A percentile compares a stretch with the other conserved stretches of the same genome.
Evolutionary conservation across 768 basidiomycete genomes (phyloP).

Genomic region (Phylloporus arenicola): DNA sequence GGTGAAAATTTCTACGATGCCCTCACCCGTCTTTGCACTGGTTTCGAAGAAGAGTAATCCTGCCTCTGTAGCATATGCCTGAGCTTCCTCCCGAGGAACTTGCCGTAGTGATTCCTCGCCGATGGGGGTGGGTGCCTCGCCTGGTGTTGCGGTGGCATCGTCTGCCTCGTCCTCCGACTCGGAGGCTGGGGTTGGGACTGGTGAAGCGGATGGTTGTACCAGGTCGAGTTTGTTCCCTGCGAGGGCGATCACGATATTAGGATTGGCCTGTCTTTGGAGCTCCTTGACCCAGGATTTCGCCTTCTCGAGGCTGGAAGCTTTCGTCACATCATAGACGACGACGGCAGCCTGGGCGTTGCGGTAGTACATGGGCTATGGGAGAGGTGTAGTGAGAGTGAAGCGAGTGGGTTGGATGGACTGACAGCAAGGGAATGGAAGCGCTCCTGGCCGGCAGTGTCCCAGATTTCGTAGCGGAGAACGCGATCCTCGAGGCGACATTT

Average conservation of each 20-base stretch:
- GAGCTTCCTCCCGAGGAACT: constrained; percentile 91
- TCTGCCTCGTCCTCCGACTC: constrained; percentile 88
- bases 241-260: constrained; percentile 97
- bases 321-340: constrained; percentile 97
- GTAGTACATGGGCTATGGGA: constrained; percentile 89
- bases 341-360: constrained; percentile 97
- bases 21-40: constrained; percentile 94
- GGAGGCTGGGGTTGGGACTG: constrained; percentile 43
- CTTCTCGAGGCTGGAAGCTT: constrained; percentile 92
- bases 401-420: constrained; percentile 28
- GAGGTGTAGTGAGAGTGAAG: constrained; percentile 6
- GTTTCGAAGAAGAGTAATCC: constrained; percentile 96
- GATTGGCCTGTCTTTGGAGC: constrained; percentile 96
- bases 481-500: constrained; percentile 95
- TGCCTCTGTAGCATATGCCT: constrained; percentile 94
- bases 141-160: constrained; percentile 86
- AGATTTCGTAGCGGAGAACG: constrained; percentile 90
- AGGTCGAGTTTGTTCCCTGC: constrained; percentile 97
- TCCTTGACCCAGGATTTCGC: constrained; percentile 99
- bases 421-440: constrained; percentile 96
- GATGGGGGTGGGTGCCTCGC: constrained; percentile 51
- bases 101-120: constrained; percentile 74
- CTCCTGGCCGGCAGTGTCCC: constrained; percentile 95
- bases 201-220: constrained; percentile 58
- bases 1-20: constrained; percentile 93